A percentile compares a stretch with the other conserved stretches of the same genome.
These are phyloP conservation scores for Stereum hirsutum DNA, from an alignment of 1,284 basidiomycete genomes.

Conservation along the genomic window DNA sequence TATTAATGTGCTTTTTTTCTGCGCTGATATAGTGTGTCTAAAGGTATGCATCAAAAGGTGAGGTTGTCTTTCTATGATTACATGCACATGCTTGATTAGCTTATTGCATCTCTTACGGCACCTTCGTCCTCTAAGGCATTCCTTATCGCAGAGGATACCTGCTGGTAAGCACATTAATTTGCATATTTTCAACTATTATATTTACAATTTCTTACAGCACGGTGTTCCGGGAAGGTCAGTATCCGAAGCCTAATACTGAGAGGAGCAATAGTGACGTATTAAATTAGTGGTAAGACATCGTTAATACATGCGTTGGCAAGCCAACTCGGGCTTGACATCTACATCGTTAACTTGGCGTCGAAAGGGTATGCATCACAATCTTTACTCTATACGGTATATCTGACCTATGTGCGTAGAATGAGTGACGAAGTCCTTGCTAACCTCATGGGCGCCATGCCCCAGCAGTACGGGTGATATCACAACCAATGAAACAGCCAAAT, in stretches of 20 bases:
- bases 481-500: constrained; percentile 9
- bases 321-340: constrained; percentile 81
- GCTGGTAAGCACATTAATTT: too few species aligned
- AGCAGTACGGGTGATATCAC: constrained; percentile 46
- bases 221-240: constrained; percentile 75
- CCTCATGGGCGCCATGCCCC: constrained; percentile 80
- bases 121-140: too few species aligned
- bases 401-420: constrained; percentile 40
- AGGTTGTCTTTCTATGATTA: too few species aligned
- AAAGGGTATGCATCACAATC: constrained; percentile 59
- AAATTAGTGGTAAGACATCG: constrained; percentile 68
- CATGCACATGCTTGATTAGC: too few species aligned
- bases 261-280: constrained; percentile 9
- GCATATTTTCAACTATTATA: too few species aligned
- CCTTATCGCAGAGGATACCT: constrained; percentile 82
- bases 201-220: too few species aligned
- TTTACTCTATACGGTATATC: neutral
- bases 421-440: constrained; percentile 78
- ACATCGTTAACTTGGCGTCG: constrained; percentile 76
- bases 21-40: constrained; percentile 4
- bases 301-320: constrained; percentile 81
- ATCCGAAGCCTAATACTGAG: constrained; percentile 10
- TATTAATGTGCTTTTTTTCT: constrained; percentile 3
- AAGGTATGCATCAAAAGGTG: constrained; percentile 81
- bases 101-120: too few species aligned